Percentiles rank a stretch among this genome's conserved stretches.
Evolutionary conservation across 805 yeast species (phyloP).

Genomic region (Yamadazyma akitaensis): DNA sequence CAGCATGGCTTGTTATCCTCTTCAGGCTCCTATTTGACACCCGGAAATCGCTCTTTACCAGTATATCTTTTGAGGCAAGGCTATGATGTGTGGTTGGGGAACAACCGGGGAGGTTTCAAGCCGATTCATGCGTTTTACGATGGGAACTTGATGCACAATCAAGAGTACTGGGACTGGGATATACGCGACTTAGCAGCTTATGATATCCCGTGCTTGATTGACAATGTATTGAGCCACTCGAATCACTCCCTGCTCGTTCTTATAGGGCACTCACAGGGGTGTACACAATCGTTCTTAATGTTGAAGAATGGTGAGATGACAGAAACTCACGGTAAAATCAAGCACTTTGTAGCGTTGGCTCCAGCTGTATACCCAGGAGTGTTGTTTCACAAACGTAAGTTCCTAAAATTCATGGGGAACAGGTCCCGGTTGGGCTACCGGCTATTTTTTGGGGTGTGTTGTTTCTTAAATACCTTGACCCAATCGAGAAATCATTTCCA

Average conservation of each 20-base stretch:
- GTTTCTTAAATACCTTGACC: conserved; percentile 78
- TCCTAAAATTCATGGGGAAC: conserved; percentile 59
- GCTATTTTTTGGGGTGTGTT: conserved; percentile 66
- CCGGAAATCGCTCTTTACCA: conserved; percentile 80
- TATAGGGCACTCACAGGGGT: conserved; percentile 90
- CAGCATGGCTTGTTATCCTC: conserved; percentile 88
- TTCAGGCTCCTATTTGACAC: conserved; percentile 77
- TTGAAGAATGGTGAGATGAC: conserved; percentile 42
- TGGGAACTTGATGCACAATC: conserved; percentile 39
- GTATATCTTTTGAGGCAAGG: conserved; percentile 51
- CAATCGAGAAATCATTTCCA: conserved; percentile 44
- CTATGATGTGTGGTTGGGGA: conserved; percentile 88
- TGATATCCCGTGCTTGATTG: conserved; percentile 74
- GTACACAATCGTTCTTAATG: conserved; percentile 77
- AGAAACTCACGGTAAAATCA: conserved; percentile 50
- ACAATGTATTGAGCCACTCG: conserved; percentile 48
- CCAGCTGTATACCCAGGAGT: conserved; percentile 92
- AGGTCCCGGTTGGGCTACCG: conserved; percentile 45
- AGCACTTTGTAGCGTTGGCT: conserved; percentile 71
- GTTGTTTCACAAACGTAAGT: conserved; percentile 57
- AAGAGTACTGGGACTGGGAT: conserved; percentile 90
- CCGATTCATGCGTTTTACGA: conserved; percentile 51
- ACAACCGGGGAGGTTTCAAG: conserved; percentile 82
- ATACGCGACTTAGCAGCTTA: conserved; percentile 73
- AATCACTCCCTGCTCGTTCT: conserved; percentile 50